Conservation (phyloP, 179 eudicot genomes). For the Silene coronaria region DNA sequence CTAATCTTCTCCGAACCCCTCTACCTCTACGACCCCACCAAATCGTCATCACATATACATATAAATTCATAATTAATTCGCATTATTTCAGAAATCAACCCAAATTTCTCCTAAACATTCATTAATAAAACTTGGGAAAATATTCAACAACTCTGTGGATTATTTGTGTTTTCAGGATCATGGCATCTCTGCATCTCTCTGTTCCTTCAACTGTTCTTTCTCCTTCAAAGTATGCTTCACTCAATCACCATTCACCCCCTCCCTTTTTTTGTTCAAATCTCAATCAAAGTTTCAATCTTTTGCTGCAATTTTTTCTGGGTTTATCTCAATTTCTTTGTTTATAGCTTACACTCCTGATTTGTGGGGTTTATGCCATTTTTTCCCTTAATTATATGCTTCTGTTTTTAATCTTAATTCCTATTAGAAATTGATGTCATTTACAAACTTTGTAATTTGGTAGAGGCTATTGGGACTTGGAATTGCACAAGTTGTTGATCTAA, state of each 20-base stretch:
- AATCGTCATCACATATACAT: not conserved
- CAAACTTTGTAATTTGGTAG: not conserved
- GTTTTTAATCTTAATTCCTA: not conserved
- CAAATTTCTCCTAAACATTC: not conserved
- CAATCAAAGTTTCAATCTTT: not conserved
- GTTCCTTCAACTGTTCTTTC: slow-evolving; percentile 38
- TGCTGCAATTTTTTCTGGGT: slow-evolving; percentile 3
- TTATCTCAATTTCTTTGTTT: not conserved
- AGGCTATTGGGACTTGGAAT: not conserved
- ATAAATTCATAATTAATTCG: not conserved
- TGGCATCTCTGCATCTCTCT: slow-evolving; percentile 54
- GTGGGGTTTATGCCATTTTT: slow-evolving; percentile 1
- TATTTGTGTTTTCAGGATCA: slow-evolving; percentile 19
- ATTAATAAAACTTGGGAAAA: not conserved
- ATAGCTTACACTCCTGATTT: not conserved
- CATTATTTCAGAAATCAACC: not conserved
- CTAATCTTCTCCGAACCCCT: not conserved
- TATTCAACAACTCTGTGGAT: slow-evolving; percentile 11
- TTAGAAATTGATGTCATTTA: not conserved
- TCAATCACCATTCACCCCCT: not conserved
- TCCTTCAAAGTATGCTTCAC: slow-evolving; percentile 39
- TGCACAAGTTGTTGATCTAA: not conserved
- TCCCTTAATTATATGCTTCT: not conserved
- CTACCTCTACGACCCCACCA: not conserved
- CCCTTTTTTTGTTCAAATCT: not conserved